Evolutionary conservation across 2,329 filamentous ascomycete species (phyloP).

Genomic region (Colletotrichum tanaceti): DNA sequence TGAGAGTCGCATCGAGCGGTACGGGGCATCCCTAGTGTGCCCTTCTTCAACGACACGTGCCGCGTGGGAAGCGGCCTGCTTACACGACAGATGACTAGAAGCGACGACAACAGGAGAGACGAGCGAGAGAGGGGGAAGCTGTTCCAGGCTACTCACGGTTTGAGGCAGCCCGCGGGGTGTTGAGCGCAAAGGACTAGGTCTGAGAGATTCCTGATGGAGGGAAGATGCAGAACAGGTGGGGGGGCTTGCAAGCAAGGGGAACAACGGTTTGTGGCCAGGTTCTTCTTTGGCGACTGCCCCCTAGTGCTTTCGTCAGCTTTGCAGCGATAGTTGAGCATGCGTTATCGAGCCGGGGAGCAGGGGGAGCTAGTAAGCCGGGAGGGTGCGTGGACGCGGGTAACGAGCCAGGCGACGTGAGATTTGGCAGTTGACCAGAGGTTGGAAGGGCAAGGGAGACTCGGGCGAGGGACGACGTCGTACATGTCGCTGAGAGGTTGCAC

Average conservation of each 20-base stretch:
- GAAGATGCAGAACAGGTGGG: slow-evolving; percentile 37
- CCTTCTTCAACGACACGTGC: slow-evolving; percentile 28
- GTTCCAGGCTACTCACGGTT: neutral
- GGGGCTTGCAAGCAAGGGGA: slow-evolving; percentile 29
- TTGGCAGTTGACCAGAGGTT: slow-evolving; percentile 10
- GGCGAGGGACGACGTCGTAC: slow-evolving; percentile 12
- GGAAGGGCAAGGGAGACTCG: neutral
- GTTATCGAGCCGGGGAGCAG: slow-evolving; percentile 1
- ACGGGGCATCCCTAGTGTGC: slow-evolving; percentile 4
- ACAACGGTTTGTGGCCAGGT: slow-evolving; percentile 26
- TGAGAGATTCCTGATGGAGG: slow-evolving; percentile 31
- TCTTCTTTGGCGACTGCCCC: slow-evolving; percentile 32
- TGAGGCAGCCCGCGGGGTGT: neutral
- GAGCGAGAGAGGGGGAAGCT: neutral
- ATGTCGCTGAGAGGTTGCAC: slow-evolving; percentile 39
- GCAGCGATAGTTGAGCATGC: slow-evolving; percentile 18
- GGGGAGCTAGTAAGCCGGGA: slow-evolving; percentile 15
- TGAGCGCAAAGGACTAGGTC: slow-evolving; percentile 6
- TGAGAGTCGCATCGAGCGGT: slow-evolving; percentile 19
- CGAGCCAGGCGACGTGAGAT: slow-evolving; percentile 1
- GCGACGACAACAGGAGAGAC: neutral
- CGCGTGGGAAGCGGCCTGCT: slow-evolving; percentile 9
- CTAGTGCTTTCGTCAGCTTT: slow-evolving; percentile 37
- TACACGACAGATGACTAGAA: neutral
- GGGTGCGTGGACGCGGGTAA: slow-evolving; percentile 1